Base-by-base conservation (phyloP, 164 flowering plant species). In the Umbellularia californica region DNA sequence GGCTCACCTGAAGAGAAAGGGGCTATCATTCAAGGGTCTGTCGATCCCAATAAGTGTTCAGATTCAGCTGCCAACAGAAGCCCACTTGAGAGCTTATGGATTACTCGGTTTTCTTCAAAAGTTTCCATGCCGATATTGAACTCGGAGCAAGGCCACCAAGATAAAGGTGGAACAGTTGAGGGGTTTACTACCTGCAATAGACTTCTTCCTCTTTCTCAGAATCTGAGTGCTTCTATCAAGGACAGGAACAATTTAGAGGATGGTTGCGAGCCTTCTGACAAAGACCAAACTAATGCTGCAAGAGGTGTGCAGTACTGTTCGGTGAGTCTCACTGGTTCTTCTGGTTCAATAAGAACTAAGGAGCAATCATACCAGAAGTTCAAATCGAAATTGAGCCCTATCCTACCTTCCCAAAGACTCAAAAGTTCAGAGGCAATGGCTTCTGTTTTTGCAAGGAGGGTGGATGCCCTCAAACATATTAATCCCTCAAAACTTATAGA, bases 391-490 rank as follows among this genome's bases (percentile, higher is more conserved):
- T 20, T 81, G 72, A 77, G 77, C 33, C 75, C 86, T 12, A 75
- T 80, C 70, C 60, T 66, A 55, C 77, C 82, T 74, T 82, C 83
- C 3, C 73, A 80, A 70, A 77, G 78, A 77, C 71, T 80, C n/a
- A 79, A 76, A 78, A 81, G 74, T 51, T 81, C 87, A 52, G 94
- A 88, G 80, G 90, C 82, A 58, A 81, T 87, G 85, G 89, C 92
- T 70, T 90, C 97, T 71, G 70, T 83, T n/a, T 89, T 89, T 79
- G 89, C 93, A 11, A 83, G 87, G 82, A 88, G 91, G 78, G 70
- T 90, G 84, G 92, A 90, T 81, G 90, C 93, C 12, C 80, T 90
- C 72, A 90, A 79, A 73, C 81, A 85, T 77, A 86, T 87, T n/a
- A 70, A 74, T 62, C 86, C 87, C n/a, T 79, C 86, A 19, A 77